Conservation (phyloP, 768 basidiomycete genomes). For the Pleurotus sapidus region DNA sequence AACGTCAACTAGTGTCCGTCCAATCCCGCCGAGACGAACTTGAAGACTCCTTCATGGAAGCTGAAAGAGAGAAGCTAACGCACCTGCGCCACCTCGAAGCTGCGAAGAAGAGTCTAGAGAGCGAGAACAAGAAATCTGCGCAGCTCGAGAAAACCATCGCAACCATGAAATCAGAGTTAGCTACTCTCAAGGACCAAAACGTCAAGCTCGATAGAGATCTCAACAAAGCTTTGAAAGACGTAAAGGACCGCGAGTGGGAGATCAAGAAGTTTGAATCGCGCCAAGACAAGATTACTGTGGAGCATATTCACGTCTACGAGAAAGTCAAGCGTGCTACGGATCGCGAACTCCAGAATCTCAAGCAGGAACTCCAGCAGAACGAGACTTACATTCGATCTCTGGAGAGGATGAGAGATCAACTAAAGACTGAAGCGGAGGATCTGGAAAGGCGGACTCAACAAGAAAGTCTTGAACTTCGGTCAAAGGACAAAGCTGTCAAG, state of each 20-base stretch:
- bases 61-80: slow-evolving; percentile 78
- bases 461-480: slow-evolving; percentile 61
- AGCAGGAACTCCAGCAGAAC: slow-evolving; percentile 73
- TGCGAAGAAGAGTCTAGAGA: slow-evolving; percentile 67
- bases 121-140: slow-evolving; percentile 67
- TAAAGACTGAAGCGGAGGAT: slow-evolving; percentile 83
- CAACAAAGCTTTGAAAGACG: slow-evolving; percentile 74
- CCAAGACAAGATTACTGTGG: slow-evolving; percentile 98
- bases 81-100: slow-evolving; percentile 73
- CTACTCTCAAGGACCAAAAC: slow-evolving; percentile 64
- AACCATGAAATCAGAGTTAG: slow-evolving; percentile 67
- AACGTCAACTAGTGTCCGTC: slow-evolving; percentile 70
- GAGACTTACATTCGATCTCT: slow-evolving; percentile 79
- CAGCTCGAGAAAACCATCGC: slow-evolving; percentile 69
- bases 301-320: slow-evolving; percentile 95
- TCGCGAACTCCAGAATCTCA: slow-evolving; percentile 80
- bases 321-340: slow-evolving; percentile 95
- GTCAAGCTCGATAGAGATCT: slow-evolving; percentile 76
- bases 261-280: slow-evolving; percentile 80
- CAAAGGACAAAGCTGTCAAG: slow-evolving; percentile 65
- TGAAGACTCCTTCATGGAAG: slow-evolving; percentile 83
- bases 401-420: slow-evolving; percentile 73
- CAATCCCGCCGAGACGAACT: slow-evolving; percentile 80
- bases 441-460: slow-evolving; percentile 68
- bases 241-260: slow-evolving; percentile 83